Conservation (phyloP, 345 rosid species). For the Ceriops tagal region DNA sequence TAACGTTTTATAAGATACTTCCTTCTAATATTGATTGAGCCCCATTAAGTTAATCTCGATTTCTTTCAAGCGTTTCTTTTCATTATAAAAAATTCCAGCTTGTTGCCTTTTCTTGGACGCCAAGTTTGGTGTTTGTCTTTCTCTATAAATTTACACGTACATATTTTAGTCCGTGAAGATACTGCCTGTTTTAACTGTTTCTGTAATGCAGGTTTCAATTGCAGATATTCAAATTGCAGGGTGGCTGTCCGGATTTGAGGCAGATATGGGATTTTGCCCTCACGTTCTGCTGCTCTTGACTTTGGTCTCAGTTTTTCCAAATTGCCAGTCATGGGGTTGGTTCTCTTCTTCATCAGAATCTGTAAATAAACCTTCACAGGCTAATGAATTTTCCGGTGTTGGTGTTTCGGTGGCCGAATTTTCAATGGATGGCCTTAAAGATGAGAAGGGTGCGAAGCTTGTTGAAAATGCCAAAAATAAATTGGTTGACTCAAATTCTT, state of each 20-base stretch:
- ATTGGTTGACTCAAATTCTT: constrained; percentile 45
- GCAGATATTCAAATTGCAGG: too few species aligned
- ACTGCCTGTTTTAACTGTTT: not conserved
- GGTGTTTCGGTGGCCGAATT: constrained; percentile 42
- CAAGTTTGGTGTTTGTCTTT: not conserved
- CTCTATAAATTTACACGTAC: not conserved
- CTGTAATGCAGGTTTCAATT: not conserved
- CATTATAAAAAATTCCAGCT: not conserved
- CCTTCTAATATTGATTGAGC: too few species aligned
- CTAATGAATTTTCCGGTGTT: constrained; percentile 9
- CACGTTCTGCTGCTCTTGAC: constrained; percentile 23
- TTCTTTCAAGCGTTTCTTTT: not conserved
- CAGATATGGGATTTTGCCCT: constrained; percentile 13
- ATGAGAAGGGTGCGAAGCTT: constrained; percentile 41
- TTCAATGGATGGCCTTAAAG: constrained; percentile 48
- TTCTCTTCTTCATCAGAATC: constrained; percentile 38
- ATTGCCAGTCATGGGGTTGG: constrained; percentile 52
- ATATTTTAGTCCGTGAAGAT: not conserved
- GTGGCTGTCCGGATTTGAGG: not conserved
- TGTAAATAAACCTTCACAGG: constrained; percentile 1
- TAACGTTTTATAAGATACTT: too few species aligned
- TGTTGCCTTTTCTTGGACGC: constrained; percentile 8
- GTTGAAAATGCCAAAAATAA: constrained; percentile 52
- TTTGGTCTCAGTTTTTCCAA: constrained; percentile 25
- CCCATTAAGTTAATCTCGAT: not conserved